phyloP scores from a whole-genome alignment of 805 yeast genomes.

The Starmerella floris region DNA sequence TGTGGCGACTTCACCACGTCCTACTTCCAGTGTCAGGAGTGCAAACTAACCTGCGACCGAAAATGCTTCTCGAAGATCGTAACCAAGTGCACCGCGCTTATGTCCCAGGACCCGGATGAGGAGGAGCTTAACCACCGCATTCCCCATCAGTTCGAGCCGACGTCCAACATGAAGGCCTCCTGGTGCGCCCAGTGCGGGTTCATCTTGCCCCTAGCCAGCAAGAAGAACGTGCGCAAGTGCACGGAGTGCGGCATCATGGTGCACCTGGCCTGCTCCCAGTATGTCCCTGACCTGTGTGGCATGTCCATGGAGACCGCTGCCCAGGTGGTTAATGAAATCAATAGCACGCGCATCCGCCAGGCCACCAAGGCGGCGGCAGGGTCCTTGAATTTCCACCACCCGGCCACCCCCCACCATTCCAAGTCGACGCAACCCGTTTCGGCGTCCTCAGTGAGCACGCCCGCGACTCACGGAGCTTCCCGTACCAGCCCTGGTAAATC shows the following conservation, averaged over 20 bases:
- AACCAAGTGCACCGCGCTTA: constrained; percentile 60
- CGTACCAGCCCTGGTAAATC: neutral
- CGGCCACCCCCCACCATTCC: neutral
- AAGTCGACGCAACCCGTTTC: no score
- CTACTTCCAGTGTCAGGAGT: constrained; percentile 71
- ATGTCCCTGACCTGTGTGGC: constrained; percentile 97
- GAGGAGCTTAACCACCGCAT: constrained; percentile 88
- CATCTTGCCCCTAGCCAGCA: constrained; percentile 77
- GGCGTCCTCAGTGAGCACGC: neutral
- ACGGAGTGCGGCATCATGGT: constrained; percentile 84
- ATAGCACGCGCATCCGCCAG: constrained; percentile 34
- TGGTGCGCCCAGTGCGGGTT: constrained; percentile 99
- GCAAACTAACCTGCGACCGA: constrained; percentile 63
- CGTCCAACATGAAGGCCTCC: constrained; percentile 83
- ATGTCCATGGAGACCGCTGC: constrained; percentile 97
- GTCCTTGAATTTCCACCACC: neutral
- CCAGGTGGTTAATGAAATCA: constrained; percentile 70
- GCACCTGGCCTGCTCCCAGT: constrained; percentile 80
- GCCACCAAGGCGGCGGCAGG: constrained; percentile 22
- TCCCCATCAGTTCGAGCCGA: constrained; percentile 92
- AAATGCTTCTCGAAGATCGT: constrained; percentile 68
- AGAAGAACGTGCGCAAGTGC: constrained; percentile 84
- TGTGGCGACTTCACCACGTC: constrained; percentile 87
- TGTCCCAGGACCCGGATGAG: constrained; percentile 42
- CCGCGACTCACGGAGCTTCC: neutral